Evolutionary conservation across 345 rosid species (phyloP).

Genomic region (Pugionium cornutum): DNA sequence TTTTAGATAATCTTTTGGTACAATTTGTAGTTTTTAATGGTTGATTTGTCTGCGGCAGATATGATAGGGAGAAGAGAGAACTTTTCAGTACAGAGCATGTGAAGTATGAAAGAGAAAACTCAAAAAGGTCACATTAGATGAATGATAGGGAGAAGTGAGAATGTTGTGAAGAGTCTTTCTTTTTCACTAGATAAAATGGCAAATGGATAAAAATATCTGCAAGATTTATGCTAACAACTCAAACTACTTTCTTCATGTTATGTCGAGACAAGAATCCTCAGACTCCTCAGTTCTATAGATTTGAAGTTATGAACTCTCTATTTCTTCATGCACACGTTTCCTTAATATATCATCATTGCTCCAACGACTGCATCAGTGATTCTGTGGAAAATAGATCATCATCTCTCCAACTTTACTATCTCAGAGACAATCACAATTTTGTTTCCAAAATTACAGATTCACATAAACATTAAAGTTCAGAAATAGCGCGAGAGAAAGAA

Average conservation of each 20-base stretch:
- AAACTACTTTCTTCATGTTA: neutral
- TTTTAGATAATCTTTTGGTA: neutral
- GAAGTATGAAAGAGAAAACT: conserved; percentile 20
- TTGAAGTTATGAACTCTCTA: conserved; percentile 47
- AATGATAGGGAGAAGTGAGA: neutral
- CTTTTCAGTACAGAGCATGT: conserved; percentile 23
- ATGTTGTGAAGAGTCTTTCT: conserved; percentile 10
- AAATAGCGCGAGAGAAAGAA: no score
- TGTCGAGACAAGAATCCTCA: conserved; percentile 42
- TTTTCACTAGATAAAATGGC: neutral
- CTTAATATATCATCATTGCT: neutral
- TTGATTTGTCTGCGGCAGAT: conserved; percentile 13
- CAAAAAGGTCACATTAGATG: conserved; percentile 21
- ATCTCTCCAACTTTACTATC: no score
- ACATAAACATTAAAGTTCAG: no score
- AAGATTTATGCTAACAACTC: neutral
- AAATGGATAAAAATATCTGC: conserved; percentile 8
- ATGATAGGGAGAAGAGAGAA: neutral
- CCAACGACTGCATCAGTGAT: neutral
- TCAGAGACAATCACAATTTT: no score
- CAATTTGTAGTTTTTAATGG: neutral
- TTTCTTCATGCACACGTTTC: conserved; percentile 60
- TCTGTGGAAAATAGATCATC: neutral
- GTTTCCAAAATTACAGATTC: no score
- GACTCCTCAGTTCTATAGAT: conserved; percentile 49